Percentiles rank a stretch among this genome's conserved stretches.
phyloP scores from a whole-genome alignment of 2,329 filamentous ascomycete species.

The Aspergillus aculeatinus region DNA sequence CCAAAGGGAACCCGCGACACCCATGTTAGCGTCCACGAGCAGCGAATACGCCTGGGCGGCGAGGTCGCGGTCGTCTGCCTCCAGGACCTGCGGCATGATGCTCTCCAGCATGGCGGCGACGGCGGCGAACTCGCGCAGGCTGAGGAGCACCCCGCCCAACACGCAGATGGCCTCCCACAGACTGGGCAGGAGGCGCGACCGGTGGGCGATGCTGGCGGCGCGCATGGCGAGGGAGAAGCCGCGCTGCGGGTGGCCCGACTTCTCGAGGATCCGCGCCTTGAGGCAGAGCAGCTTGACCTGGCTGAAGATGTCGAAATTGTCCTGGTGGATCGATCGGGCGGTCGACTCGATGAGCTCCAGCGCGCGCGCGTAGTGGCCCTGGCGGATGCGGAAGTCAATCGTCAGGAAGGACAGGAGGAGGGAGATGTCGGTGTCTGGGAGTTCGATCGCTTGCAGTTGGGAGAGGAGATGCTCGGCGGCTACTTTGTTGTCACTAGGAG shows the following conservation, averaged over 20 bases:
- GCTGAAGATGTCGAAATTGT: slow-evolving; percentile 63
- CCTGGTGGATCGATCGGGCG: slow-evolving; percentile 52
- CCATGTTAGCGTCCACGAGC: slow-evolving; percentile 76
- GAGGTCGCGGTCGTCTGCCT: slow-evolving; percentile 64
- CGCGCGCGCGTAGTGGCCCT: slow-evolving; percentile 54
- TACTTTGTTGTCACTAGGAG: slow-evolving; percentile 53
- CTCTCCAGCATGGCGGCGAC: slow-evolving; percentile 64
- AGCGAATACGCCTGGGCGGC: slow-evolving; percentile 66
- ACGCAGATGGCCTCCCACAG: slow-evolving; percentile 72
- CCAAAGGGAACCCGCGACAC: slow-evolving; percentile 60
- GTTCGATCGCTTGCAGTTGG: slow-evolving; percentile 55
- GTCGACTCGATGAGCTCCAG: slow-evolving; percentile 55
- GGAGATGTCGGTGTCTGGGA: slow-evolving; percentile 58
- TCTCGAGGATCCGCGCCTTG: slow-evolving; percentile 70
- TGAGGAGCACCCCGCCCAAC: slow-evolving; percentile 67
- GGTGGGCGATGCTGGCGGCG: slow-evolving; percentile 71
- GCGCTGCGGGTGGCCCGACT: slow-evolving; percentile 66
- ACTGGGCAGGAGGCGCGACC: slow-evolving; percentile 64
- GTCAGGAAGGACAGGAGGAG: slow-evolving; percentile 60
- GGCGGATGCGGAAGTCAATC: slow-evolving; percentile 59
- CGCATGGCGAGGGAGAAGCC: slow-evolving; percentile 75
- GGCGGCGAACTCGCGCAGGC: slow-evolving; percentile 68
- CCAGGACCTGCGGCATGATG: slow-evolving; percentile 73
- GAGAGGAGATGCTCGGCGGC: slow-evolving; percentile 58
- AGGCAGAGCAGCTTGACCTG: slow-evolving; percentile 69